Conservation (phyloP, 352 stramenopile genomes). For the Phytophthora lateralis region DNA sequence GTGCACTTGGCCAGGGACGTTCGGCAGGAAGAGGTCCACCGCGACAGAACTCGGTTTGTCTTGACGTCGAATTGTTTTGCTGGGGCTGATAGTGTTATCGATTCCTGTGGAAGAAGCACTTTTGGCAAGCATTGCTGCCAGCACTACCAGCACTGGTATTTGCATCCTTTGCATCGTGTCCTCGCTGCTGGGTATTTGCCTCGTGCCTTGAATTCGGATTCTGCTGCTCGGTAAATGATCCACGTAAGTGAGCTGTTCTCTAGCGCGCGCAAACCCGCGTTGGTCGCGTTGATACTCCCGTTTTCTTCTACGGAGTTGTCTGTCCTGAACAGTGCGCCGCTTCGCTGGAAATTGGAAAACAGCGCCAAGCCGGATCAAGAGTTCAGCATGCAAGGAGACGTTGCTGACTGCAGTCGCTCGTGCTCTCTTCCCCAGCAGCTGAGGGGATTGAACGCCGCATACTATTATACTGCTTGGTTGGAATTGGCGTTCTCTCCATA, state of each 20-base stretch:
- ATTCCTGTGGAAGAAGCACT: background rate
- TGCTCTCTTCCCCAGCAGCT: too few relatives aligned
- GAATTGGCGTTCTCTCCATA: too few relatives aligned
- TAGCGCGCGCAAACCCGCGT: background rate
- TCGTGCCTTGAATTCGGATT: background rate
- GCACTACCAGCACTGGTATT: too few relatives aligned
- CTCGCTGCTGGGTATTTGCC: background rate
- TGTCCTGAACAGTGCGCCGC: constrained; percentile 21
- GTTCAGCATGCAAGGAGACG: constrained; percentile 6
- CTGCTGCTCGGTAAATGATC: constrained; percentile 20
- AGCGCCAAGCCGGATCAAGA: constrained; percentile 18
- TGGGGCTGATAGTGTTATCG: background rate
- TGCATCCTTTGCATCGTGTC: too few relatives aligned
- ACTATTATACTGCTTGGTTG: too few relatives aligned
- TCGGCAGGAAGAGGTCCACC: constrained; percentile 30
- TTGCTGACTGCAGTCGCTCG: too few relatives aligned
- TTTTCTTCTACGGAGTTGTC: constrained; percentile 16
- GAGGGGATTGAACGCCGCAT: too few relatives aligned
- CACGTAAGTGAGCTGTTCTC: background rate
- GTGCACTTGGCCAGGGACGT: constrained; percentile 36
- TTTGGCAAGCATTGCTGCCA: background rate
- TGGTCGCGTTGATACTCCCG: background rate
- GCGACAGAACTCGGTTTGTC: constrained; percentile 15
- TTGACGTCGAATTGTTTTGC: background rate
- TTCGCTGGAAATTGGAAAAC: constrained; percentile 18